A percentile compares a stretch with the other conserved stretches of the same genome.
Conservation (phyloP, 805 yeast species). For the Ogataea ramenticola region DNA sequence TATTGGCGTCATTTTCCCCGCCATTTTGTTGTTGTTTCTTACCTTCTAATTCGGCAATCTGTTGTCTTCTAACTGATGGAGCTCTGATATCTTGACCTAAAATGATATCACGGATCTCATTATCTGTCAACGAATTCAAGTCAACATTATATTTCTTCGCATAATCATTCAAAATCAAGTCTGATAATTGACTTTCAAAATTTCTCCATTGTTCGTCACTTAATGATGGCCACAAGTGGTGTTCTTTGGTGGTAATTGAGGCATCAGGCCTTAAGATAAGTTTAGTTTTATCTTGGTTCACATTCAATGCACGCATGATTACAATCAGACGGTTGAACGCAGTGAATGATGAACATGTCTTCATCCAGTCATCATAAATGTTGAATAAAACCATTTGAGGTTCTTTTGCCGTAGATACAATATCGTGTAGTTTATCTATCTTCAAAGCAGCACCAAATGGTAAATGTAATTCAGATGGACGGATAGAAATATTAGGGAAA, state of each 20-base stretch:
- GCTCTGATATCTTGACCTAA: slow-evolving; percentile 91
- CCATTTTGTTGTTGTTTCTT: slow-evolving; percentile 33
- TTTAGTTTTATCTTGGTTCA: slow-evolving; percentile 71
- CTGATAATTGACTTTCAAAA: slow-evolving; percentile 82
- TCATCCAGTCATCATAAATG: slow-evolving; percentile 91
- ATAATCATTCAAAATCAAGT: slow-evolving; percentile 78
- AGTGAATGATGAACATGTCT: slow-evolving; percentile 75
- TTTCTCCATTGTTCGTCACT: slow-evolving; percentile 86
- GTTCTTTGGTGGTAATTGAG: slow-evolving; percentile 57
- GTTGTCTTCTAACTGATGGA: slow-evolving; percentile 82
- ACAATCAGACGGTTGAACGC: slow-evolving; percentile 87
- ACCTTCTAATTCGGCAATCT: slow-evolving; percentile 67
- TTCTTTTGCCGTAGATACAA: slow-evolving; percentile 80
- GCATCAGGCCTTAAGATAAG: slow-evolving; percentile 70
- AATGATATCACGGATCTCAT: slow-evolving; percentile 89
- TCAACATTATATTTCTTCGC: slow-evolving; percentile 81
- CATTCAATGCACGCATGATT: slow-evolving; percentile 73
- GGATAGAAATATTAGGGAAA: slow-evolving; percentile 83
- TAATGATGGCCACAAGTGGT: slow-evolving; percentile 92
- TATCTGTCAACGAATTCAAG: slow-evolving; percentile 80
- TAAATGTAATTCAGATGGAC: slow-evolving; percentile 81
- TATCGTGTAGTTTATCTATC: slow-evolving; percentile 69
- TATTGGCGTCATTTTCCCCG: slow-evolving; percentile 27
- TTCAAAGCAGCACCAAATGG: slow-evolving; percentile 87
- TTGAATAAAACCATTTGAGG: slow-evolving; percentile 90